A percentile compares a stretch with the other conserved stretches of the same genome.
Conservation (phyloP, 345 rosid genomes). For the Theobroma cacao region DNA sequence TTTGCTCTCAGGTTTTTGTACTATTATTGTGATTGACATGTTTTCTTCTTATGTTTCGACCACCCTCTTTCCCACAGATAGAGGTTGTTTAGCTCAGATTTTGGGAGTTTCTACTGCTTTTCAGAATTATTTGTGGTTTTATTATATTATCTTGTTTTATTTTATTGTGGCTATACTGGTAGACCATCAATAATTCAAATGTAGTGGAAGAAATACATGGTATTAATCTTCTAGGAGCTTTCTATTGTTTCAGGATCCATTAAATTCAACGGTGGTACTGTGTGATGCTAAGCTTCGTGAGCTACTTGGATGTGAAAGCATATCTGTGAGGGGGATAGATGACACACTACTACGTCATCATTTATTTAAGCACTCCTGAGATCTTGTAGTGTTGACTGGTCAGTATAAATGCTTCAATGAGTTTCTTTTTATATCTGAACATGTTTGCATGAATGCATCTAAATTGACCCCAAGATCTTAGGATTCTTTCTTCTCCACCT, state of each 20-base stretch:
- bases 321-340: constrained; percentile 73
- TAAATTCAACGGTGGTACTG: constrained; percentile 70
- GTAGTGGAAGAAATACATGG: neutral
- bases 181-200: neutral
- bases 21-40: neutral
- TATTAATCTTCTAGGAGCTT: neutral
- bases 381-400: constrained; percentile 32
- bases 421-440: neutral
- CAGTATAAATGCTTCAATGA: constrained; percentile 16
- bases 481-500: neutral
- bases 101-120: neutral
- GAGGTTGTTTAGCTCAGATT: neutral
- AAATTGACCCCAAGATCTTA: neutral
- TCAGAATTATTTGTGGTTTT: neutral
- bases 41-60: neutral
- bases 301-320: constrained; percentile 88
- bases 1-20: neutral
- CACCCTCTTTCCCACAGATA: neutral
- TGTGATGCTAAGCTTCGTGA: constrained; percentile 76
- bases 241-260: constrained; percentile 53
- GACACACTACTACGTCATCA: constrained; percentile 69
- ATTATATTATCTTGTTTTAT: neutral
- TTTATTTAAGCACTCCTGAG: constrained; percentile 62
- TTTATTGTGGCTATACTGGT: neutral
- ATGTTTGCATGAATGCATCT: neutral